Evolutionary conservation across 1,284 basidiomycete genomes (phyloP).

Genomic region (Blastosporella zonata): DNA sequence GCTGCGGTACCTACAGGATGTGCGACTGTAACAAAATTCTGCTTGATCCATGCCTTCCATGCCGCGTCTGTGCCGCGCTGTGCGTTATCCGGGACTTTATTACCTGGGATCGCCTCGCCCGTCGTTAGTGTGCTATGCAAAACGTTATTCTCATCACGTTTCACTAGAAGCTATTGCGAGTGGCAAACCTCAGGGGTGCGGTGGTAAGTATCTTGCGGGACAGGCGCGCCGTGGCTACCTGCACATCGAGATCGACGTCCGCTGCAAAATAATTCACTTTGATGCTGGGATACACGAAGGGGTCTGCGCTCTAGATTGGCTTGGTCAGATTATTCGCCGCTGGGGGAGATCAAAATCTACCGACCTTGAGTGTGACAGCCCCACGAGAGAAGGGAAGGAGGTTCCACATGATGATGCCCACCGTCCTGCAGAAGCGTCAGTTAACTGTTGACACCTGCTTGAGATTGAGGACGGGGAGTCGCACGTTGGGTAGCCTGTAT

Average conservation of each 20-base stretch:
- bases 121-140: conserved; percentile 29
- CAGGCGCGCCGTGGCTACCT: conserved; percentile 45
- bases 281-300: conserved; percentile 43
- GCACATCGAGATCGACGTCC: conserved; percentile 46
- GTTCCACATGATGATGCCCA: conserved; percentile 51
- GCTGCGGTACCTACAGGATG: conserved; percentile 61
- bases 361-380: conserved; percentile 44
- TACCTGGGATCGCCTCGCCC: conserved; percentile 41
- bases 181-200: conserved; percentile 36
- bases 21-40: conserved; percentile 41
- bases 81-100: conserved; percentile 40
- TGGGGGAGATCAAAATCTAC: background rate
- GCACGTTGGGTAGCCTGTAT: conserved; percentile 41
- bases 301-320: conserved; percentile 37
- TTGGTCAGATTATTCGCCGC: background rate
- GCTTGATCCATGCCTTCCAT: conserved; percentile 44
- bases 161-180: background rate
- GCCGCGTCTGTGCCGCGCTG: conserved; percentile 40
- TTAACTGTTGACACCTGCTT: background rate
- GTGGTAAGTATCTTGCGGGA: conserved; percentile 42
- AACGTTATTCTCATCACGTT: background rate
- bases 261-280: conserved; percentile 49
- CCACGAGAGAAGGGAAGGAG: conserved; percentile 55
- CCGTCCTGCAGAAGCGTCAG: conserved; percentile 25
- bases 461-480: conserved; percentile 8